Evolutionary conservation across 2,329 filamentous ascomycete genomes (phyloP), one percentile per base, ranked within the genome.

Genomic region (Mariannaea sp.): DNA sequence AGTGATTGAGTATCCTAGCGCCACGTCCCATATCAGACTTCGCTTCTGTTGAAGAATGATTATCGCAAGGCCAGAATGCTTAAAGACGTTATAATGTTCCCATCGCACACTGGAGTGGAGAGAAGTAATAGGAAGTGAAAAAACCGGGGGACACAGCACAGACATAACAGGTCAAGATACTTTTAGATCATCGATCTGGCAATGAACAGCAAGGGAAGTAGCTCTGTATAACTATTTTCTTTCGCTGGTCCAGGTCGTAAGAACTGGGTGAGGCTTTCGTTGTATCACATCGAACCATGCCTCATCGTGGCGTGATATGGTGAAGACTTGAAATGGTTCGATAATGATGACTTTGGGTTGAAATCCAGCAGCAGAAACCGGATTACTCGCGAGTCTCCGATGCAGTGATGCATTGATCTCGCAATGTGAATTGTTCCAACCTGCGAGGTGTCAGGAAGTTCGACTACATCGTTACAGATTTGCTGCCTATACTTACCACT

Each of bases 271-370:
- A n/a, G 20, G 35, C 24, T 46, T 36, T 36, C 13, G 49, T 42
- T 39, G 36, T 20, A 33, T 33, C 27, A 19, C 24, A 33, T 22
- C 4, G 2, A 7, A 17, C 6, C 19, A 5, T 7, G 12, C 4
- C 9, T 13, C 19, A 38, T 30, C 24, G 39, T 40, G 27, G 26
- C 27, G 48, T 51, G 41, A 32, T 41, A 51, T 24, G 7, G 17
- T 19, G 22, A n/a, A 16, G 2, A 35, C 9, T 17, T 5, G 32
- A 17, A 17, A 35, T 14, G 32, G 32, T 35, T 35, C 14, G 32
- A 16, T 5, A 8, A 13, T 16, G 14, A 5, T 14, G 32, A 35
- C 13, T 9, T 14, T 16, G 9, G 7, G 17, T 16, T 5, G 10
- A 16, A 35, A 16, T 17, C 9, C 19, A 10, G 20, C 5, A 17